Evolutionary conservation across 2,329 filamentous ascomycete species (phyloP).

Genomic region (Aspergillus tamarii): DNA sequence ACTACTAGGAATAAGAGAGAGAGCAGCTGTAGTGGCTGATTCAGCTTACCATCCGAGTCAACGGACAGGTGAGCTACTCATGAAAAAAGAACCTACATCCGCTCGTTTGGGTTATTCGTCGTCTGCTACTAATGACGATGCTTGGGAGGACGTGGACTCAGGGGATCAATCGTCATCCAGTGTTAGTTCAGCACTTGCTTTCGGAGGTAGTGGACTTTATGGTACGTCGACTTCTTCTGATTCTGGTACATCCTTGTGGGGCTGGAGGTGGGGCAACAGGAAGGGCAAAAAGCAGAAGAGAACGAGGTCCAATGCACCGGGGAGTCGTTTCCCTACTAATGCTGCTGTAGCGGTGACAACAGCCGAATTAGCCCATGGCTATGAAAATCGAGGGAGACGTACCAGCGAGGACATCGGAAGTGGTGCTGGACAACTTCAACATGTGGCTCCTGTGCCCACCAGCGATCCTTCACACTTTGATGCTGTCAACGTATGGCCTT

Average conservation of each 20-base stretch:
- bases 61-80: constrained; percentile 40
- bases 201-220: constrained; percentile 53
- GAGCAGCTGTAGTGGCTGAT: constrained; percentile 51
- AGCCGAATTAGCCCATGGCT: constrained; percentile 44
- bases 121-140: constrained; percentile 49
- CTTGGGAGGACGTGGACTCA: constrained; percentile 63
- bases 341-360: constrained; percentile 46
- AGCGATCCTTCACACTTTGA: constrained; percentile 68
- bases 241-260: constrained; percentile 62
- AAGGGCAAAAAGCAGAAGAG: constrained; percentile 33
- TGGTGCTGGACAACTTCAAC: constrained; percentile 53
- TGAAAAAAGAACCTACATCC: constrained; percentile 31
- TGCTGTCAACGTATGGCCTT: constrained; percentile 42
- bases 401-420: constrained; percentile 37
- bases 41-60: constrained; percentile 38
- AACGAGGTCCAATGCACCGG: constrained; percentile 21
- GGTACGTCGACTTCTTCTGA: constrained; percentile 58
- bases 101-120: constrained; percentile 31
- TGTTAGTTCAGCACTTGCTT: constrained; percentile 63
- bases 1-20: constrained; percentile 52
- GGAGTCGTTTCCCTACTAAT: constrained; percentile 31
- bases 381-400: constrained; percentile 30
- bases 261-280: constrained; percentile 61
- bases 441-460: constrained; percentile 68
- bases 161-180: constrained; percentile 57